phyloP scores from a whole-genome alignment of 345 rosid genomes.

The Eucalyptus cladocalyx region DNA sequence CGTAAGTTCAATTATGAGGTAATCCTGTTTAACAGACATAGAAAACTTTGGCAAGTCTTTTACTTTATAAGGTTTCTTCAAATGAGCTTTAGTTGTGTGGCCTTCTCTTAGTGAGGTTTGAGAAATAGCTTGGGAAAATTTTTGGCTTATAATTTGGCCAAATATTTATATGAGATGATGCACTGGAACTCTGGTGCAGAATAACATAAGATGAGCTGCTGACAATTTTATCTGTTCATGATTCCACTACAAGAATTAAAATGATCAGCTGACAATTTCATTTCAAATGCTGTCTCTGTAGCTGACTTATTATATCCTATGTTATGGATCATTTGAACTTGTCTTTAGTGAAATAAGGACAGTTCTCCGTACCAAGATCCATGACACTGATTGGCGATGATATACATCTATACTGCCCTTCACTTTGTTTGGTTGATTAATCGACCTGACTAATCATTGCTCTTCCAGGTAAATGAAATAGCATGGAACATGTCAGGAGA shows the following conservation, averaged over 20 bases:
- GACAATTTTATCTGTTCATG: neutral
- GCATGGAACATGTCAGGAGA: conserved; percentile 98
- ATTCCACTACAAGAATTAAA: neutral
- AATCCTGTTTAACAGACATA: neutral
- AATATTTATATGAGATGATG: neutral
- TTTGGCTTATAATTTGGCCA: neutral
- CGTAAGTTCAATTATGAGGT: conserved; percentile 95
- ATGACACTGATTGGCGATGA: neutral
- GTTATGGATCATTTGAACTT: neutral
- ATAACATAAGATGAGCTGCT: neutral
- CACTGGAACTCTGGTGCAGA: neutral
- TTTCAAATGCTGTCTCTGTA: neutral
- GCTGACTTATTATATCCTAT: neutral
- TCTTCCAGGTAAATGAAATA: conserved; percentile 83
- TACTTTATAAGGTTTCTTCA: neutral
- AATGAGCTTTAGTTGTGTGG: neutral
- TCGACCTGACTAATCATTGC: neutral
- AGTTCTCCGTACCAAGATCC: neutral
- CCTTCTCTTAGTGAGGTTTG: neutral
- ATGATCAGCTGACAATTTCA: neutral
- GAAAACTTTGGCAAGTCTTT: neutral
- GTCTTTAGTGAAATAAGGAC: neutral
- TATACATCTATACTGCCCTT: neutral
- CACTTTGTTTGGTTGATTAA: neutral
- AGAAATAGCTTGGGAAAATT: neutral